Evolutionary conservation across 768 basidiomycete genomes (phyloP), one percentile per base, ranked within the genome.

Genomic region (Tylopilus intermedius): DNA sequence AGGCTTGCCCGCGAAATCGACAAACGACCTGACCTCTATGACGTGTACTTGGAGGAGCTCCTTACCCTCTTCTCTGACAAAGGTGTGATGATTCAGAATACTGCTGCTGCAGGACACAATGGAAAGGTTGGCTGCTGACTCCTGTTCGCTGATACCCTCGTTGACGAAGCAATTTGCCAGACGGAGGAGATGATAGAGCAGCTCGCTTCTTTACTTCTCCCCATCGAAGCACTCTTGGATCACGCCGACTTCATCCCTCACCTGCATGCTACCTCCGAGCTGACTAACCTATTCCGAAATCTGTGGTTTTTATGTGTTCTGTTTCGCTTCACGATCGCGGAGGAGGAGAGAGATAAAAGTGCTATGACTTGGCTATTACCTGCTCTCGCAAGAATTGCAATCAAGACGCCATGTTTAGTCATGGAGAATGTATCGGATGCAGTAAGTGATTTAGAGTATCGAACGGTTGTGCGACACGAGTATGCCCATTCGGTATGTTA

Each of bases 261-360:
- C 32, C 48, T 74, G 15, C 69, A 76, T 26, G 70, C 83, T 18
- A 75, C 83, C 0, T 64, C 81, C 5, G 82, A 82, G 22, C 65
- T 91, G 11, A 82, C 87, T 10, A 74, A 82, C 5, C 73, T 92
- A 21, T 98, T 96, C 79, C 82, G 94, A 41, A 93, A 91, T 62
- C 77, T 94, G 71, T 99, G 95, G 95, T 93, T 94, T 70, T 71
- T 97, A 18, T 93, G 90, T 65, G 80, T 89, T 24, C 79, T 95
- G 14, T 93, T 95, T 61, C 80, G 86, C 21, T 88, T 97, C 59
- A 86, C 90, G 2, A 35, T 45, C 33, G 71, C 71, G 2, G 70
- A 71, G 29, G 69, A 74, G 32, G 62, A 68, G n/a, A 67, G 69
- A 43, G 82, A 83, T 42, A 79, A 76, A 29, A 75, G 77, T 22